phyloP scores from a whole-genome alignment of 2,329 filamentous ascomycete species.

The Periconia macrospinosa region DNA sequence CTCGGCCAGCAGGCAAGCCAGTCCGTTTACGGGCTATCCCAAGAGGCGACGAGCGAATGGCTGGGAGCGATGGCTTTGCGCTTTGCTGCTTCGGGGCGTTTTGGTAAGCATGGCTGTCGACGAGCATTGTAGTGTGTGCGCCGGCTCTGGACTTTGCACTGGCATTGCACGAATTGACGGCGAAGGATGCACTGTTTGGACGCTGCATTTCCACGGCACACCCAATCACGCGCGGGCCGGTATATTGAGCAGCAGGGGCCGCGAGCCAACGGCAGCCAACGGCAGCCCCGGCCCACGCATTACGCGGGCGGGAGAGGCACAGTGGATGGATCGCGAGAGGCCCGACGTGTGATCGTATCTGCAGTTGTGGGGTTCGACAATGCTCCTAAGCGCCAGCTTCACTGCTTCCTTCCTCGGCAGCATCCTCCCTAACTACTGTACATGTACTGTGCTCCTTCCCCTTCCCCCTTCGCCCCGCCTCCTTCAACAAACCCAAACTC shows the following conservation, averaged over 20 bases:
- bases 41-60: background rate
- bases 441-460: no score
- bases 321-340: conserved; percentile 20
- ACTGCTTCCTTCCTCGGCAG: background rate
- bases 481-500: background rate
- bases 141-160: no score
- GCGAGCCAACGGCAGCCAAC: conserved; percentile 30
- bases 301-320: no score
- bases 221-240: background rate
- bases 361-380: background rate
- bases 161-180: no score
- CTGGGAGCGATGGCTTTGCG: background rate
- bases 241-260: conserved; percentile 35
- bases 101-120: background rate
- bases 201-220: background rate
- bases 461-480: no score
- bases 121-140: no score
- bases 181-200: background rate
- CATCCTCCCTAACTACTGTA: background rate
- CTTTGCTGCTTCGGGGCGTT: background rate
- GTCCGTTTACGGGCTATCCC: background rate
- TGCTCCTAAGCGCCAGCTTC: conserved; percentile 32
- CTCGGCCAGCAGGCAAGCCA: background rate
- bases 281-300: no score
- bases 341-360: conserved; percentile 10